Conservation (phyloP, 2,329 filamentous ascomycete species). For the Knoxdaviesia capensis region DNA sequence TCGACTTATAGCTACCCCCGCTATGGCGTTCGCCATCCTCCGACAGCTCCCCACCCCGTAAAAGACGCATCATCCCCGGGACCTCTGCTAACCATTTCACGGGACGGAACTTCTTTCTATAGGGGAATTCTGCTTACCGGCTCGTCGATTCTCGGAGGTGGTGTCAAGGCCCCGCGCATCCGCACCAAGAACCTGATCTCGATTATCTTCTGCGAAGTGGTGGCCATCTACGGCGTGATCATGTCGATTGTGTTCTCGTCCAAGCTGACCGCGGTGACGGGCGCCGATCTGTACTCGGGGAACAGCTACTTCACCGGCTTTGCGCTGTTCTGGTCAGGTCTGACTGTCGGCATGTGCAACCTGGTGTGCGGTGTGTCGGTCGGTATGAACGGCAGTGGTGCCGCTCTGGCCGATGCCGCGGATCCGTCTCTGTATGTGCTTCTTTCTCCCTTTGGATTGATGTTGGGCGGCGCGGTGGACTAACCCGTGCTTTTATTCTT, state of each 20-base stretch:
- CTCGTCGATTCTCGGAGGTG: conserved; percentile 88
- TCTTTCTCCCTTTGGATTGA: neutral
- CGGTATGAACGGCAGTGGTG: conserved; percentile 94
- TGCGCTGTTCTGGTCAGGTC: conserved; percentile 85
- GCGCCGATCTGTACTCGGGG: conserved; percentile 47
- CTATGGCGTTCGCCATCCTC: neutral
- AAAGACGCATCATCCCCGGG: too few species aligned
- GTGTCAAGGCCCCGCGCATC: conserved; percentile 91
- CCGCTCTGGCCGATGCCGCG: conserved; percentile 85
- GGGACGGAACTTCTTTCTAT: conserved; percentile 2
- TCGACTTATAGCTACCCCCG: neutral
- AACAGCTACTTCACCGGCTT: conserved; percentile 87
- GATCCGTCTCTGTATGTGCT: conserved; percentile 63
- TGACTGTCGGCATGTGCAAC: conserved; percentile 93
- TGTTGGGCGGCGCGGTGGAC: neutral
- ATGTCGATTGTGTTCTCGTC: conserved; percentile 98
- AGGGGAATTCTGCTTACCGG: conserved; percentile 99
- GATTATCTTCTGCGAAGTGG: conserved; percentile 99
- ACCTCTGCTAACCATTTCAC: conserved; percentile 6
- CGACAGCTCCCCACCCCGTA: neutral
- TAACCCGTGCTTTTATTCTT: neutral
- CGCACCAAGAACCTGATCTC: conserved; percentile 99
- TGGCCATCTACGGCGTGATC: conserved; percentile 99
- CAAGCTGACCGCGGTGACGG: conserved; percentile 50
- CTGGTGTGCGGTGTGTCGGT: conserved; percentile 90